Base-by-base conservation (phyloP, 1,139 yeast genomes). In the Blastobotrys indianensis region DNA sequence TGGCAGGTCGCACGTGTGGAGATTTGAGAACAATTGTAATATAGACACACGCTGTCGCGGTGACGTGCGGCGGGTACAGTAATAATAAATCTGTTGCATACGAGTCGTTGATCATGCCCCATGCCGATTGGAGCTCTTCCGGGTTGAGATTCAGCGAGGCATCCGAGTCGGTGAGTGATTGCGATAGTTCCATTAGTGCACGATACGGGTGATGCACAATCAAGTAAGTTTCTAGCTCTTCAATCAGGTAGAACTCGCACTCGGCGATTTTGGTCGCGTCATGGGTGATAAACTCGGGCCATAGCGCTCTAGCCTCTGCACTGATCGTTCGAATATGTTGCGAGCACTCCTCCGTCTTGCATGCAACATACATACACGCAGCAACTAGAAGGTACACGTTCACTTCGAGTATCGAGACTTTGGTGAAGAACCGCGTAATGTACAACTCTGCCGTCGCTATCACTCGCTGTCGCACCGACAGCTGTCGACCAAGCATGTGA, bases 271-370 rank as follows among this genome's bases (percentile, higher is more conserved):
- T 86, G 34, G 95, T 83, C 17, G 90, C 79, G 62, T 92, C 98
- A 47, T 85, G 88, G 0, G 97, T 94, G 31, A 92, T 82, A 60
- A 81, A 87, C 59, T 90, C 97, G 0, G 97, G 97, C 97, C 98
- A 92, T 41, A 87, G 66, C 39, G 83, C 83, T 43, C 96, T 70
- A 2, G 97, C 94, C 60, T 92, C 97, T 28, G 81, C 74, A 17
- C 86, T 77, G 11, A 92, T 75, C 1, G 90, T 77, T 47, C 97
- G 70, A 8, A 92, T 88, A 61, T 92, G 97, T 61, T 85, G 95
- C 1, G 98, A 97, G 57, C 88, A 83, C 63, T 92, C 98, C 63
- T 92, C 97, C 32, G 88, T 84, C 61, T 92, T 92, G 67, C 96
- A 85, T 0, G 97, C 92, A 40, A 92, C 76, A 60, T 92, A 92